Base-by-base conservation (phyloP, 768 basidiomycete genomes). In the Lactarius deliciosus region DNA sequence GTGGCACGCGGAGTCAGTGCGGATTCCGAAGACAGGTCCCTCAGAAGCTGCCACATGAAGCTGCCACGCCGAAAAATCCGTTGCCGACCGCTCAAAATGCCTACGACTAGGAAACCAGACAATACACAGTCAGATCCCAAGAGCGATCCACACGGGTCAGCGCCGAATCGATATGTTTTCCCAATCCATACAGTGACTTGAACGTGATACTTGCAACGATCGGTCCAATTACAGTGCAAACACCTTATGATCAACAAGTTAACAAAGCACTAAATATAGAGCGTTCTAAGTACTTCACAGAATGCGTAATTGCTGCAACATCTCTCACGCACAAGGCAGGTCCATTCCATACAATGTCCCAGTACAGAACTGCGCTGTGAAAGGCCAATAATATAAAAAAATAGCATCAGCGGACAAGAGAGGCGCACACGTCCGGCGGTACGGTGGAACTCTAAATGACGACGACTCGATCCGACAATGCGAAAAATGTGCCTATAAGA, bases 371-470 rank as follows among this genome's bases (percentile, higher is more conserved):
- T 50, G 38, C 47, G 57, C 25, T 50, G 28, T 9, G 36, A 59
- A 62, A 9, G 22, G 28, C 38, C 56, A 61, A 66, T 63, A 63
- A 63, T 65, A 65, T 28, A 54, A 57, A 53, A 63, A 66, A 58
- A 63, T 57, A 63, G 32, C 50, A 63, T n/a, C 57, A 50, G 36
- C 32, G 28, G 25, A 41, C 56, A 32, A 34, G 60, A 53, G 60
- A 50, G 38, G 50, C 30, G 65, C 56, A 58, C 56, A 13, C 47
- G 65, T 57, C 65, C 65, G 40, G 61, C 61, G 60, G 56, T 62
- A 57, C 65, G 36, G 60, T 20, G 28, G 56, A 54, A 36, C 47
- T 66, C 65, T 66, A 56, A 56, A 45, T 10, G 25, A 60, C 16
- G n/a, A 56, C 43, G 20, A 10, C 43, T 53, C 58, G 50, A 54